phyloP scores from a whole-genome alignment of 768 basidiomycete genomes.

The Chlorophyllum brunneum region DNA sequence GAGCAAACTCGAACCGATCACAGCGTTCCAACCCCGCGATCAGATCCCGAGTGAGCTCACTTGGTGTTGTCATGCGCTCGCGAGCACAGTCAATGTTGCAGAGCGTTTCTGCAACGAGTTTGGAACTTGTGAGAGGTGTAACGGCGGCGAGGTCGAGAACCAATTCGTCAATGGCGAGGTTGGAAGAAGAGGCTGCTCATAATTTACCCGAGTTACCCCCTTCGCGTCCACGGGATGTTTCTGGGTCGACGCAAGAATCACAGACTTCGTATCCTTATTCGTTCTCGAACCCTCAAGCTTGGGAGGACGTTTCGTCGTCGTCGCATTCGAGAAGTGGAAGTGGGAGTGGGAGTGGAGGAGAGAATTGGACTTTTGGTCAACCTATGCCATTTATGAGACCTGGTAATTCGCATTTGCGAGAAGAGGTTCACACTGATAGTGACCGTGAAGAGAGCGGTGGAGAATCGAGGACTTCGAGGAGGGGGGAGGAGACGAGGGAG shows the following conservation, averaged over 20 bases:
- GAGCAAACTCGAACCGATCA: constrained; percentile 3
- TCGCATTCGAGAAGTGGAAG: constrained; percentile 51
- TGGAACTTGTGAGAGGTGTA: constrained; percentile 13
- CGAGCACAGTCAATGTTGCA: constrained; percentile 67
- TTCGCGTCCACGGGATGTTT: constrained; percentile 13
- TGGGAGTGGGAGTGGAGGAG: constrained; percentile 39
- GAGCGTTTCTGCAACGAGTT: constrained; percentile 47
- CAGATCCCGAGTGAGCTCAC: constrained; percentile 42
- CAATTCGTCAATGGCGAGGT: constrained; percentile 64
- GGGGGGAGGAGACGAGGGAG: neutral
- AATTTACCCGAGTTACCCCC: constrained; percentile 18
- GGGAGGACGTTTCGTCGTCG: constrained; percentile 29
- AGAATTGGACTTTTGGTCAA: constrained; percentile 77
- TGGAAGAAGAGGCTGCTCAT: constrained; percentile 47
- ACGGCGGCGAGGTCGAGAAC: constrained; percentile 40
- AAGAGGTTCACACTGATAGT: constrained; percentile 3
- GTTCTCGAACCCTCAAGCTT: constrained; percentile 9
- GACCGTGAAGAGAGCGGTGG: neutral
- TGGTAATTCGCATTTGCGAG: constrained; percentile 13
- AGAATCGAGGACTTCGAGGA: neutral
- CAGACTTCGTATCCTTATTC: neutral
- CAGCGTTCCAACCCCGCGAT: constrained; percentile 15
- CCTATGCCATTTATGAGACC: constrained; percentile 41
- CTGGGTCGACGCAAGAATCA: constrained; percentile 2
- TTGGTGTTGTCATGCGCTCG: constrained; percentile 48